Evolutionary conservation across 129 eudicot genomes (phyloP).

Genomic region (Artemisia tridentata): DNA sequence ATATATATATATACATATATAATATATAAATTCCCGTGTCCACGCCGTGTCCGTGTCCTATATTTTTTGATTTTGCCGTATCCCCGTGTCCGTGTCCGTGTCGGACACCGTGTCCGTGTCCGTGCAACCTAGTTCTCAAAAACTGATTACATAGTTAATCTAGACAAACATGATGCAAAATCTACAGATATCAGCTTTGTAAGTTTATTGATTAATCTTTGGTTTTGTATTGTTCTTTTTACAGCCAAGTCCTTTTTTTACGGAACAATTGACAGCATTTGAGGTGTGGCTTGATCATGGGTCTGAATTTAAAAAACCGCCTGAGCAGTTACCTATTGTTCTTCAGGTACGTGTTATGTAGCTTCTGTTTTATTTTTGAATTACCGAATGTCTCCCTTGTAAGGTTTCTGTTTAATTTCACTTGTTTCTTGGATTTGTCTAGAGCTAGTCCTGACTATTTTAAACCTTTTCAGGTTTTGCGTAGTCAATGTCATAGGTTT

Average conservation of each 20-base stretch:
- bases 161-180: too few relatives aligned
- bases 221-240: background rate
- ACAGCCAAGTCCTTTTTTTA: constrained; percentile 95
- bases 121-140: too few relatives aligned
- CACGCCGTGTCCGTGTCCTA: too few relatives aligned
- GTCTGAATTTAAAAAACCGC: constrained; percentile 90
- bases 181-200: background rate
- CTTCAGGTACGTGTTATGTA: constrained; percentile 60
- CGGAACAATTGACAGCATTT: constrained; percentile 93
- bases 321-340: constrained; percentile 98
- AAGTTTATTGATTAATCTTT: background rate
- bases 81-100: too few relatives aligned
- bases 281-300: constrained; percentile 99
- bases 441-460: constrained; percentile 4
- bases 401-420: background rate
- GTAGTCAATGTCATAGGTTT: constrained; percentile 91
- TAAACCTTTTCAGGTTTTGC: constrained; percentile 59
- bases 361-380: background rate
- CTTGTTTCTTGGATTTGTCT: constrained; percentile 5
- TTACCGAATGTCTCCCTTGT: background rate
- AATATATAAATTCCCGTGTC: too few relatives aligned
- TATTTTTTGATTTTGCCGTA: too few relatives aligned
- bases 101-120: too few relatives aligned
- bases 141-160: too few relatives aligned
- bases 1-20: too few relatives aligned